Evolutionary conservation across 225 moss, liverwort and hornwort species (phyloP), one percentile per base, ranked within the genome.

Genomic region (Sphagnum tenellum): DNA sequence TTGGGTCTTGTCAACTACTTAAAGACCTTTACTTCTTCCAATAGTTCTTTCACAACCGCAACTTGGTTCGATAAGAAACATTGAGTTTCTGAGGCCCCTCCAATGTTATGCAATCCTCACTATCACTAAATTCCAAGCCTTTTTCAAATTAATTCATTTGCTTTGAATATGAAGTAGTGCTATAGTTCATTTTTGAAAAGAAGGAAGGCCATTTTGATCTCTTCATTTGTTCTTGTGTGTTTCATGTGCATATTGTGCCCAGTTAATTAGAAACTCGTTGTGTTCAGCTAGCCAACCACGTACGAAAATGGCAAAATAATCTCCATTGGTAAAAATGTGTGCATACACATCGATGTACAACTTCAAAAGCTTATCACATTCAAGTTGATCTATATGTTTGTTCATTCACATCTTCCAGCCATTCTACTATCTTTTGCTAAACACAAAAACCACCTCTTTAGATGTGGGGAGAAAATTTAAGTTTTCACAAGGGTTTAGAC

Each of bases 351-450:
- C 13, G 45, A 45, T 46, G 47, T 44, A 61, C 2, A 61, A 11
- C 14, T 61, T 61, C 1, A 11, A 2, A 3, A 61, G 11, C 0
- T 4, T 14, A 44, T 4, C 61, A 61, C 10, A 44, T 4, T 46
- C 61, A 4, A 4, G 45, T 3, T 44, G 6, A 44, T 5, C 47
- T 5, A 61, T 1, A 45, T 44, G 3, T 2, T 61, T 46, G 2
- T 61, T 61, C 61, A 45, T 46, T 61, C 2, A 3, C 3, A 46
- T 4, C 2, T 61, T 61, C 45, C 61, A 61, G 0, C 1, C 13
- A 44, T 61, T 61, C 47, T 61, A 46, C 5, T 61, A 1, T 61
- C 61, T 61, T n/a, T 61, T 61, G 11, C 44, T 46, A 61, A 61
- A 61, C 44, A 61, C 61, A 44, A 0, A 3, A 14, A 45, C 11